Base-by-base conservation (phyloP, 2,329 filamentous ascomycete species). In the Colletotrichum melonis region DNA sequence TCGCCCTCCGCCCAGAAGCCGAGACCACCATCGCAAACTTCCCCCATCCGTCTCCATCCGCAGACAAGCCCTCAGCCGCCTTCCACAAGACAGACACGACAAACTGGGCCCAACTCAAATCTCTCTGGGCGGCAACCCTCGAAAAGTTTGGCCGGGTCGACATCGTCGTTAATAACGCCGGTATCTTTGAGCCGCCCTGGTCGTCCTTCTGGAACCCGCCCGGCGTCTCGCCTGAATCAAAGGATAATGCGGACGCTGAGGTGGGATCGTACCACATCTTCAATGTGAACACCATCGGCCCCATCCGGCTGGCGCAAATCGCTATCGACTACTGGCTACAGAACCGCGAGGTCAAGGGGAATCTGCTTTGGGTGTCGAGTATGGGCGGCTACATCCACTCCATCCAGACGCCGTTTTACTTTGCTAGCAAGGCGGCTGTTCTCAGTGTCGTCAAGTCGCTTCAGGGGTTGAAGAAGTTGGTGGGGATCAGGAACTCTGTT, bases 281-380 rank as follows among this genome's bases (percentile, higher is more conserved):
- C 19, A 75, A 2, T 6, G 55, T 81, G 4, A 81, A 81, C 6
- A 42, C 38, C 2, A 74, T 78, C 4, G 78, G 69, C 0, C 79
- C 80, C 0, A 79, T 81, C 6, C 74, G 77, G 1, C 49, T 80
- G 1, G 76, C 79, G 0, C 78, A 80, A 12, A 75, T 80, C 12
- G 79, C 78, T 0, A 63, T 81, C 12, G 75, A 78, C 52, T 79
- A 80, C 62, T 83, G 79, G 80, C 68, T 78, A 14, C 65, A 78
- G 55, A 74, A 80, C 52, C 69, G 69, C 14, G 1, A 52, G 16
- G 63, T 78, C 7, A 12, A 76, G 11, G 96, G 77, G 1, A 79
- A 81, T 16, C 14, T 82, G 0, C 54, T 82, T 1, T 78, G 76
- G 58, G 54, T 83, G 0, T 74, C 77, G 0, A 80, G 77, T n/a